These are phyloP conservation scores for Pilobolus umbonatus DNA, from an alignment of 192 early-diverging fungal species.

Conservation along the genomic window DNA sequence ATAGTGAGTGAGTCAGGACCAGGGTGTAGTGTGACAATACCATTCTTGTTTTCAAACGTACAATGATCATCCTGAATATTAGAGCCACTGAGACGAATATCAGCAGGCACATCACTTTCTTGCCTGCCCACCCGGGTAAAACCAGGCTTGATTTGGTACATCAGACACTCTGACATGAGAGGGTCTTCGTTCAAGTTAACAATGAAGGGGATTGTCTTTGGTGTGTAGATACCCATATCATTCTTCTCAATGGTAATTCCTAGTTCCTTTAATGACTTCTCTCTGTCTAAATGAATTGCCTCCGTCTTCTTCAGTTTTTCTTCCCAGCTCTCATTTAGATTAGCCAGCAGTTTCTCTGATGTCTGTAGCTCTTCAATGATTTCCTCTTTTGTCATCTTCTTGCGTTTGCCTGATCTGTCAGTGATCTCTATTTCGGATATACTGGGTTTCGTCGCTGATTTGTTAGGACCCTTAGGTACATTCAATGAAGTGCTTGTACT, in stretches of 20 bases:
- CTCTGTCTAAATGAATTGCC: conserved; percentile 54
- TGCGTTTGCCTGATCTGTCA: conserved; percentile 19
- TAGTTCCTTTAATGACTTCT: conserved; percentile 57
- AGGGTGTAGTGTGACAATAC: conserved; percentile 57
- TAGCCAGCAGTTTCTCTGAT: conserved; percentile 68
- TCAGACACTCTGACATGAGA: conserved; percentile 69
- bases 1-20: conserved; percentile 52
- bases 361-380: conserved; percentile 66
- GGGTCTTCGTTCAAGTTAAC: conserved; percentile 78
- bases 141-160: conserved; percentile 68
- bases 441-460: not conserved
- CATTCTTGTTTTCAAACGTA: conserved; percentile 56
- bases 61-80: conserved; percentile 55
- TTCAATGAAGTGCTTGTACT: not conserved
- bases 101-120: conserved; percentile 22
- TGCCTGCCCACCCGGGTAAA: conserved; percentile 50
- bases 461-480: not conserved
- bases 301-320: conserved; percentile 64
- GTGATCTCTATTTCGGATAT: conserved; percentile 19
- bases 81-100: conserved; percentile 46
- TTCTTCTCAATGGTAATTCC: conserved; percentile 58
- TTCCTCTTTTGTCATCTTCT: conserved; percentile 33
- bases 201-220: conserved; percentile 63
- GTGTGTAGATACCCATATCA: conserved; percentile 56
- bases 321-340: conserved; percentile 72